phyloP scores from a whole-genome alignment of 306 rosid genomes.

The Casuarina equisetifolia region DNA sequence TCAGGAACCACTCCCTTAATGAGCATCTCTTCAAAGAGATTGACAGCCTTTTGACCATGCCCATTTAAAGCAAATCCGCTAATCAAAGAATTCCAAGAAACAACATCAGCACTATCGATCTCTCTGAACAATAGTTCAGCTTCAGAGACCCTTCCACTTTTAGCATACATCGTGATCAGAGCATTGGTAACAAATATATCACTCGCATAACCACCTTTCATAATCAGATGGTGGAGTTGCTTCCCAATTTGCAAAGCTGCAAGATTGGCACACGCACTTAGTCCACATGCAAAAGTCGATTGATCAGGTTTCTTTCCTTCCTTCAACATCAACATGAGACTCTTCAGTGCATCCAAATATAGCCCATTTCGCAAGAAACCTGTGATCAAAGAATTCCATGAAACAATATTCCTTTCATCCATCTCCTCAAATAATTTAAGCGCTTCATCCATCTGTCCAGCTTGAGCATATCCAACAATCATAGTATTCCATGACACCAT shows the following conservation, averaged over 20 bases:
- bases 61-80: conserved; percentile 74
- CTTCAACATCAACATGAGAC: conserved; percentile 46
- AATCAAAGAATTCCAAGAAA: conserved; percentile 88
- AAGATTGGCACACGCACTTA: conserved; percentile 77
- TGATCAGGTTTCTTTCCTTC: conserved; percentile 64
- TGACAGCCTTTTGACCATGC: conserved; percentile 55
- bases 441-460: conserved; percentile 69
- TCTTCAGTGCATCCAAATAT: conserved; percentile 60
- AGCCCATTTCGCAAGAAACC: conserved; percentile 69
- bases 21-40: conserved; percentile 57
- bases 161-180: conserved; percentile 74
- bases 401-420: conserved; percentile 54
- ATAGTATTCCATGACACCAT: conserved; percentile 75
- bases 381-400: conserved; percentile 79
- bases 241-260: conserved; percentile 68
- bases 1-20: conserved; percentile 50
- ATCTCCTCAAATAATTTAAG: conserved; percentile 45
- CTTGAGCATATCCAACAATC: conserved; percentile 72
- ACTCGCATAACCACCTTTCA: conserved; percentile 57
- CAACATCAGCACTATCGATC: conserved; percentile 44
- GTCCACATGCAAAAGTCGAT: conserved; percentile 61
- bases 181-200: conserved; percentile 70
- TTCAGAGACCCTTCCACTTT: conserved; percentile 51
- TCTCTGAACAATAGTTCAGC: conserved; percentile 62
- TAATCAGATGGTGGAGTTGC: conserved; percentile 64